Conservation (phyloP, 352 stramenopile genomes). For the Pythium insidiosum region DNA sequence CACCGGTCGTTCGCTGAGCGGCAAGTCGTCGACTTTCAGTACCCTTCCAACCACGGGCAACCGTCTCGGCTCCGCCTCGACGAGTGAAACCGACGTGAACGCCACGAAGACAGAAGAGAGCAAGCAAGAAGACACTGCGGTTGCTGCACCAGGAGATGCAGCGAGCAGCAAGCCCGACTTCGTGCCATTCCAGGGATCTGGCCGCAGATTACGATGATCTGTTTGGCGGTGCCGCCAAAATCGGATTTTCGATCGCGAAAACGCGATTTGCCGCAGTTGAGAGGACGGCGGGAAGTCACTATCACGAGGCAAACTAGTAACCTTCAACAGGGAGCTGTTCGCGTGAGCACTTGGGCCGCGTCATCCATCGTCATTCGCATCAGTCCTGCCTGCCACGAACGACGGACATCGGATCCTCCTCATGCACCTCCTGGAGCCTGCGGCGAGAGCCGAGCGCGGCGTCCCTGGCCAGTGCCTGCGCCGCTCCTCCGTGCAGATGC, state of each 20-base stretch:
- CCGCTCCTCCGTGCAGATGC: conserved; percentile 1
- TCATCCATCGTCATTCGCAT: no score
- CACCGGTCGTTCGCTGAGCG: conserved; percentile 65
- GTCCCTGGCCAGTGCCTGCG: not conserved
- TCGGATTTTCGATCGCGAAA: no score
- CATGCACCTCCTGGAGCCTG: not conserved
- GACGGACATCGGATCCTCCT: no score
- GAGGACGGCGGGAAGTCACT: no score
- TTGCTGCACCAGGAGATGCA: conserved; percentile 7
- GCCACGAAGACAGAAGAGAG: conserved; percentile 42
- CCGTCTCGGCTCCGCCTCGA: conserved; percentile 5
- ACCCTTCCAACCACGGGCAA: conserved; percentile 6
- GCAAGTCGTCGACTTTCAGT: conserved; percentile 30
- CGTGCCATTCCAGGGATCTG: conserved; percentile 60
- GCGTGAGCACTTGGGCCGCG: no score
- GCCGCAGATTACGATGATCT: conserved; percentile 26
- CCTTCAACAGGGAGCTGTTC: no score
- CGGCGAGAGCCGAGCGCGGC: not conserved
- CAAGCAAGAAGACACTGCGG: conserved; percentile 24
- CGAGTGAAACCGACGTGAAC: conserved; percentile 9
- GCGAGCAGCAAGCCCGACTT: conserved; percentile 23
- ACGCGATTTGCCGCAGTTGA: no score
- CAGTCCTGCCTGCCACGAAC: no score
- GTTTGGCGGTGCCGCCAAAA: no score
- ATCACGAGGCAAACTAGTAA: no score